Base-by-base conservation (phyloP, 1,284 basidiomycete species). In the Irpex lacteus region DNA sequence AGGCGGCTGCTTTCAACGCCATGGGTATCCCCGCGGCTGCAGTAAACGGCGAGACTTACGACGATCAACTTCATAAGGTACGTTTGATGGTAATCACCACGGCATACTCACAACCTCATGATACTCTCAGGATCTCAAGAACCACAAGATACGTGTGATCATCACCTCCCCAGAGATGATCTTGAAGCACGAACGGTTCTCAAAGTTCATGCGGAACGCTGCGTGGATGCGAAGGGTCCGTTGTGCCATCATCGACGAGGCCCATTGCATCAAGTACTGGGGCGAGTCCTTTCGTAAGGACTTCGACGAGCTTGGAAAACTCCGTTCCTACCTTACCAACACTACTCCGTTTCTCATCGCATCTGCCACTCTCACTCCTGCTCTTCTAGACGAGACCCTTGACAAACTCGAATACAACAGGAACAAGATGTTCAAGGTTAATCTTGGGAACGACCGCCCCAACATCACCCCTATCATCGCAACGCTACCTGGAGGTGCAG, bases 31-130 rank as follows among this genome's bases (percentile, higher is more conserved):
- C 67, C 13, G 72, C 75, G 5, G 66, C 63, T 0, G 72, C 73
- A 5, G 71, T 79, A 4, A 78, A 78, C 65, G 70, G 72, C 4
- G 71, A 73, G n/a, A 74, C 74, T 19, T 76, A 68, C 67, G 70
- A 53, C 53, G 9, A 55, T 0, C 18, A 55, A 18, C 47, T 76
- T 7, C 47, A 65, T 3, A 60, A 72, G 69, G 75, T 76, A 60
- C 19, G 2, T 21, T 26, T 26, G 21, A 26, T 26, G 21, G 21
- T 26, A 26, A 26, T 26, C 21, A 3, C 1, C 21, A 26, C 21
- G 21, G 21, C 21, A 26, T 26, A 26, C 21, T 26, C 21, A 26
- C 21, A 26, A 26, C 21, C 21, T 26, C 21, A 26, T 26, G 21
- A 26, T 44, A 44, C n/a, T 44, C 4, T 3, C 40, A 44, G 40